Evolutionary conservation across 768 basidiomycete genomes (phyloP), one percentile per base, ranked within the genome.

Genomic region (Symmetrospora coprosmae): DNA sequence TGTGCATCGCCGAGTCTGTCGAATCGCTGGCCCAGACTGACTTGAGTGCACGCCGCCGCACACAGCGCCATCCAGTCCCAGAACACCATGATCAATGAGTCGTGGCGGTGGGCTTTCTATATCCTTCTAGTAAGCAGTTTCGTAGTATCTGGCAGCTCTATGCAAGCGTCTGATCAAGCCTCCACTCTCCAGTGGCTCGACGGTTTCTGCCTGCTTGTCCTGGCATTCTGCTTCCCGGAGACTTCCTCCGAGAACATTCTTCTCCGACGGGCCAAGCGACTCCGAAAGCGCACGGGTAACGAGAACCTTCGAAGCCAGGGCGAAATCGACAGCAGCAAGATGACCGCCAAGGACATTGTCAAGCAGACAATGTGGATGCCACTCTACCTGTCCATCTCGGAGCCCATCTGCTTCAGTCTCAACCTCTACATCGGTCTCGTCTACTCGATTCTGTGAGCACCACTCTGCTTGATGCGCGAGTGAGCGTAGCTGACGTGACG

Each of bases 201-300:
- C 61, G 73, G 69, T 28, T 53, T 68, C n/a, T 73, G 70, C 65
- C 49, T 69, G 38, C 33, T 68, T 47, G 34, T 73, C 33, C 63
- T 72, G 23, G 45, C 64, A 48, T 70, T 73, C 64, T 52, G 60
- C 43, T 48, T 73, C 9, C 73, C 73, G 2, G 73, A 74, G 66
- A 73, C 71, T 7, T 71, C 68, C 1, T 53, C 65, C 23, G 34
- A 50, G 1, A 73, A 65, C 19, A 73, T 73, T 64, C 67, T 73
- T 17, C 60, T 66, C 40, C 64, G 68, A 4, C 70, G 73, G 13
- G 73, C 73, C 11, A 41, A 64, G n/a, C 64, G 73, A n/a, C 67
- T 73, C 14, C 67, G 73, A 2, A 70, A 69, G 37, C 50, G 71
- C 21, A 73, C 73, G 16, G 70, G 71, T 4, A 72, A 73, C 67